Percentiles rank a stretch among this genome's conserved stretches.
Evolutionary conservation across 495 filamentous ascomycete species (phyloP).

Genomic region (Podospora didyma): DNA sequence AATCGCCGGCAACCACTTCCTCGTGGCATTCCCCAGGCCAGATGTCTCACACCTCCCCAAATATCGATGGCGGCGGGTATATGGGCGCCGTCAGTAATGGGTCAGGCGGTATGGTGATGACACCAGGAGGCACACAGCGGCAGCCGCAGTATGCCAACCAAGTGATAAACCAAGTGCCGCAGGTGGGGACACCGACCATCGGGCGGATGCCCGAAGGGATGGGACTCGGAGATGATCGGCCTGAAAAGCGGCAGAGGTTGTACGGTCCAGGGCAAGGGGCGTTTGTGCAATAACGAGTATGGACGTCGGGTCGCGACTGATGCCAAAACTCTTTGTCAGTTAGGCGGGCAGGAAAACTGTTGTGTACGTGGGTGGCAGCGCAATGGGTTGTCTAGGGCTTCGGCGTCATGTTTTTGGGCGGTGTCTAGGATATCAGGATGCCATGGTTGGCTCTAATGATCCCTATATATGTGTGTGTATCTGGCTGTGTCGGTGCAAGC

Average conservation of each 20-base stretch:
- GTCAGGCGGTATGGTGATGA: slow-evolving; percentile 39
- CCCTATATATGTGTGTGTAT: neutral
- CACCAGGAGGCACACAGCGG: slow-evolving; percentile 34
- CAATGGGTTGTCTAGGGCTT: neutral
- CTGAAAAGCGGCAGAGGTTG: slow-evolving; percentile 35
- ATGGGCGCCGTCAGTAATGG: slow-evolving; percentile 34
- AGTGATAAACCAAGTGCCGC: slow-evolving; percentile 25
- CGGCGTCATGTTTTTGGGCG: neutral
- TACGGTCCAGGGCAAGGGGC: slow-evolving; percentile 29
- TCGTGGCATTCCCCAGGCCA: slow-evolving; percentile 74
- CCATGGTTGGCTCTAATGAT: neutral
- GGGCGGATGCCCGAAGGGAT: slow-evolving; percentile 27
- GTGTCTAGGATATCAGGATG: neutral
- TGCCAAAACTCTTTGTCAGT: neutral
- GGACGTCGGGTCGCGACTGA: neutral
- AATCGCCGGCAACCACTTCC: slow-evolving; percentile 65
- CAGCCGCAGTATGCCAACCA: slow-evolving; percentile 33
- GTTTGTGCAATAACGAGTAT: slow-evolving; percentile 13
- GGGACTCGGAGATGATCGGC: slow-evolving; percentile 23
- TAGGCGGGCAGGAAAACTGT: neutral
- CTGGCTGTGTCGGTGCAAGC: neutral
- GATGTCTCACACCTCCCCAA: slow-evolving; percentile 60
- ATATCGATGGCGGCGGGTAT: slow-evolving; percentile 34
- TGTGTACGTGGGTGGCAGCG: neutral
- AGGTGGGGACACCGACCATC: slow-evolving; percentile 21